Evolutionary conservation across 1,139 yeast species (phyloP).

Genomic region (Yamadazyma triangularis): DNA sequence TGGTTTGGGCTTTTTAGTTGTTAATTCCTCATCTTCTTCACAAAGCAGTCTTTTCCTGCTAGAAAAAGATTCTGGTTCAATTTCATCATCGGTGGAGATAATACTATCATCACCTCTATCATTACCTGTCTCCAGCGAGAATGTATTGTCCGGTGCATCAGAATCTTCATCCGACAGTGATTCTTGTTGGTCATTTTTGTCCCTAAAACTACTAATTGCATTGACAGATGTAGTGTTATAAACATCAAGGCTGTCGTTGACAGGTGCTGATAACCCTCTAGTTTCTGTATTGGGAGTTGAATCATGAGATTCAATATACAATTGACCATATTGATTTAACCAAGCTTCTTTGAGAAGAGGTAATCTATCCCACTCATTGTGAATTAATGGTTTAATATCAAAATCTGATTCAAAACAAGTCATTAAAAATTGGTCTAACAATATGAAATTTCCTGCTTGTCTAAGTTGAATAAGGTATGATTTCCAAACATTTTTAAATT

Average conservation of each 20-base stretch:
- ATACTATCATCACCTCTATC: constrained; percentile 8
- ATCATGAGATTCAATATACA: not conserved
- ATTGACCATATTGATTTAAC: constrained; percentile 2
- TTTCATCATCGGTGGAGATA: constrained; percentile 6
- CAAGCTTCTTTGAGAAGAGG: constrained; percentile 10
- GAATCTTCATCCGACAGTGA: constrained; percentile 5
- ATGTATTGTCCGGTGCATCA: constrained; percentile 9
- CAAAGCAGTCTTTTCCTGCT: too few species aligned
- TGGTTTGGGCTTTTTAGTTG: too few species aligned
- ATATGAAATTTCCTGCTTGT: constrained; percentile 5
- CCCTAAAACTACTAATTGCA: too few species aligned
- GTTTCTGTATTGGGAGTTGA: too few species aligned
- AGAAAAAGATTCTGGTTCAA: constrained; percentile 5
- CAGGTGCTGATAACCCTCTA: too few species aligned
- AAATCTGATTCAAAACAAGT: constrained; percentile 7
- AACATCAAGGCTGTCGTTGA: too few species aligned
- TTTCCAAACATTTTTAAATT: constrained; percentile 13
- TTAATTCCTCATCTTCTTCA: too few species aligned
- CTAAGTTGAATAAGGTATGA: constrained; percentile 8
- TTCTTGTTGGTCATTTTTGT: too few species aligned
- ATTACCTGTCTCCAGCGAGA: constrained; percentile 11
- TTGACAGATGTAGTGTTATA: too few species aligned
- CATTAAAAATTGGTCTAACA: constrained; percentile 10
- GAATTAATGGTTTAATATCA: constrained; percentile 4
- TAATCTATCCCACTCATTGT: constrained; percentile 9